Percentiles rank a stretch among this genome's conserved stretches.
These are phyloP conservation scores for Rhizopogon vesiculosus DNA, from an alignment of 768 basidiomycete species.

Conservation along the genomic window DNA sequence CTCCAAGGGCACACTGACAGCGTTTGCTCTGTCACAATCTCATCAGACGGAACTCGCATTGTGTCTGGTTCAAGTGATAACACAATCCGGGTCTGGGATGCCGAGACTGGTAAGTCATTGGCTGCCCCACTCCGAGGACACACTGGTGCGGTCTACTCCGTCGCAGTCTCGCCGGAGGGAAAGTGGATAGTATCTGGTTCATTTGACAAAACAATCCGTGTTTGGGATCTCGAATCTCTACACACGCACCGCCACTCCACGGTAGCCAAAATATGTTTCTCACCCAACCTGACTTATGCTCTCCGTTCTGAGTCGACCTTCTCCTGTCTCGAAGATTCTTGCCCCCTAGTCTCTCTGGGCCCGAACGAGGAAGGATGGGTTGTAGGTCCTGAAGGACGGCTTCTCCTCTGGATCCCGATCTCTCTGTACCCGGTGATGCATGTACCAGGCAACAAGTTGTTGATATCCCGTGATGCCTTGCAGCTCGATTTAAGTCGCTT, in stretches of 20 bases:
- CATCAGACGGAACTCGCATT: too few relatives aligned
- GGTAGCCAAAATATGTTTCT: background rate
- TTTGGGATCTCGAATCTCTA: slow-evolving; percentile 13
- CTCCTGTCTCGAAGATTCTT: background rate
- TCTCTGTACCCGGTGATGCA: background rate
- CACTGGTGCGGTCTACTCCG: background rate
- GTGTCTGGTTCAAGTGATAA: slow-evolving; percentile 16
- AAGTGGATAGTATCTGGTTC: slow-evolving; percentile 18
- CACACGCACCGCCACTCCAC: background rate
- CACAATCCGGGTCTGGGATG: slow-evolving; percentile 26
- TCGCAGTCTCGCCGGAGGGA: slow-evolving; percentile 2
- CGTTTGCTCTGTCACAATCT: too few relatives aligned
- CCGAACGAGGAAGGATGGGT: background rate
- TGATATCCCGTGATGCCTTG: background rate
- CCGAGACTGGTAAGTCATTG: background rate
- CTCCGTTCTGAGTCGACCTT: background rate
- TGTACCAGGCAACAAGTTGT: background rate
- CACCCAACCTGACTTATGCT: background rate
- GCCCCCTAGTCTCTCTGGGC: background rate
- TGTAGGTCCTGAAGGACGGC: background rate
- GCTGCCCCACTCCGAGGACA: background rate
- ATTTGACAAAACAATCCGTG: slow-evolving; percentile 19
- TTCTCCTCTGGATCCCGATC: background rate
- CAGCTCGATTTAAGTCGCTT: background rate
- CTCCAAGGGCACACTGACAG: too few relatives aligned